Evolutionary conservation across 2,329 filamentous ascomycete genomes (phyloP), one percentile per base, ranked within the genome.

Genomic region (Colletotrichum tamarilloi): DNA sequence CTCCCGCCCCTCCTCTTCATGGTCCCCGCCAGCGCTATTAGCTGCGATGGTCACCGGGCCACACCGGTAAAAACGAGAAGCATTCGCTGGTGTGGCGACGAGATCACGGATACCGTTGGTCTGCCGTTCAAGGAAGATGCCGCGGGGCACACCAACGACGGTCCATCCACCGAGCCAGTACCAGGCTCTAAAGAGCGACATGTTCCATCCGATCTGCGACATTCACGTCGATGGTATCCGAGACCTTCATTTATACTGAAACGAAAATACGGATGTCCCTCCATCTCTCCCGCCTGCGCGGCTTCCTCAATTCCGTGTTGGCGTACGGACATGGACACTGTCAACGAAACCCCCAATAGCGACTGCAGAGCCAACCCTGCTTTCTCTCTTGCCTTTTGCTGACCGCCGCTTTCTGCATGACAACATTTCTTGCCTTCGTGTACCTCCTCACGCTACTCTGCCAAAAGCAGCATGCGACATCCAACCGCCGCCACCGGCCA

Each of bases 401-500:
- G 70, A 64, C 67, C 55, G 59, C 53, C 30, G 65, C 32, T 68
- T 63, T 6, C 30, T 57, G 59, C 42, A 12, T n/a, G 57, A 28
- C 64, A 8, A 14, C 52, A 30, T 53, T 42, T 42, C 28, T 22
- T 49, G 42, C 42, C 42, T 12, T 19, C 66, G 38, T 9, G 22
- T 4, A 11, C 56, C 22, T 57, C 24, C 60, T 42, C 38, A 42
- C 38, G 38, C 38, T 42, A 42, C 16, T 19, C 19, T 38, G 38
- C 59, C 53, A 30, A 11, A 56, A 30, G 60, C 67, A 64, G 66
- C 42, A 59, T 57, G 67, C 67, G 56, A 66, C 67, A 66, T 70
- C 62, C 60, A 58, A 62, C 56, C 56, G 62, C 62, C 60, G 67
- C 67, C 71, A 71, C 67, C 46, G 46, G 22, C 62, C 71, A 62